phyloP scores from a whole-genome alignment of 306 rosid genomes.

The Malus domestica region DNA sequence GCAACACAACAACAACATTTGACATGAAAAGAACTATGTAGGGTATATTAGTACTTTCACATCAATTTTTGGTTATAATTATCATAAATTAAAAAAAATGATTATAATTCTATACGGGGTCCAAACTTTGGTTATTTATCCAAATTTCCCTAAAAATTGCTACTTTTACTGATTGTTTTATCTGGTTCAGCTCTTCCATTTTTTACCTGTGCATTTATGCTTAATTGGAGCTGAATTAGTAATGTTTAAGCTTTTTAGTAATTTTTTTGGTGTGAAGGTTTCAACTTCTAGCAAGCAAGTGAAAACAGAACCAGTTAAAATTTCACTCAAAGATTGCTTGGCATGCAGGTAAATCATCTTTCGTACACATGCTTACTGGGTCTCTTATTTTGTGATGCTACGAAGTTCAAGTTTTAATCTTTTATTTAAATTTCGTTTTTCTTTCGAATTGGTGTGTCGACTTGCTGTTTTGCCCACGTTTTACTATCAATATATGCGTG shows the following conservation, averaged over 20 bases:
- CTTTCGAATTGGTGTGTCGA: not conserved
- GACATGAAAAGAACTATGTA: no score
- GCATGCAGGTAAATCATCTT: conserved; percentile 72
- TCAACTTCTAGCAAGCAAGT: conserved; percentile 40
- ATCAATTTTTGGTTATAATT: no score
- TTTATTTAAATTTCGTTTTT: not conserved
- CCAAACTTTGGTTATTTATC: no score
- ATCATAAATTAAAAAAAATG: no score
- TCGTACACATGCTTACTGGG: not conserved
- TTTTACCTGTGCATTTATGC: not conserved
- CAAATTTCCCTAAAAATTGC: not conserved
- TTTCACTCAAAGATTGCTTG: conserved; percentile 93
- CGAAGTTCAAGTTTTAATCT: not conserved
- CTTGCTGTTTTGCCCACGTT: not conserved
- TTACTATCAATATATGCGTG: not conserved
- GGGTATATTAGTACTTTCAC: no score
- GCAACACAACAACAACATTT: no score
- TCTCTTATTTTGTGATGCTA: not conserved
- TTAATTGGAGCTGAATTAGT: not conserved
- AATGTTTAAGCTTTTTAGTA: not conserved
- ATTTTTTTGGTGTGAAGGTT: conserved; percentile 38
- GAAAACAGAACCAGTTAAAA: conserved; percentile 76
- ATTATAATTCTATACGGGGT: no score
- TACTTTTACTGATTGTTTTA: not conserved
- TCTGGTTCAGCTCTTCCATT: not conserved